A percentile compares a stretch with the other conserved stretches of the same genome.
phyloP scores from a whole-genome alignment of 2,329 filamentous ascomycete genomes.

The Microcera coccophila region DNA sequence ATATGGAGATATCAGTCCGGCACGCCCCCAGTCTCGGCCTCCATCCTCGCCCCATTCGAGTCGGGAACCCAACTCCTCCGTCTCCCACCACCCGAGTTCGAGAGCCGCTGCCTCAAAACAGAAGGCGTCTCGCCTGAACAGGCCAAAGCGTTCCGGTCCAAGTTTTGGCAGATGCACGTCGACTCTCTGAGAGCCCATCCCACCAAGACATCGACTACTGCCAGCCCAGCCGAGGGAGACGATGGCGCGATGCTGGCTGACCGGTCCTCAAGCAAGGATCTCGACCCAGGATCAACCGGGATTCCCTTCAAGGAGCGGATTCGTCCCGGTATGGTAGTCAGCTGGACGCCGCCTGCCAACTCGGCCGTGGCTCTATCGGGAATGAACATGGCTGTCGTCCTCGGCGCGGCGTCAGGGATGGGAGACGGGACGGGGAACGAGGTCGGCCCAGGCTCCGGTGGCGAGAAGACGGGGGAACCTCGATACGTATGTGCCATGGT shows the following conservation, averaged over 20 bases:
- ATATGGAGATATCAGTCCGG: constrained; percentile 34
- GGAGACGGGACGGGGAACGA: constrained; percentile 15
- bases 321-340: constrained; percentile 40
- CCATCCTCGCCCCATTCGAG: constrained; percentile 38
- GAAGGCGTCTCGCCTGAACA: constrained; percentile 34
- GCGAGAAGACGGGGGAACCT: constrained; percentile 5
- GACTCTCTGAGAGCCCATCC: constrained; percentile 30
- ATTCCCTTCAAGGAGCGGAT: constrained; percentile 39
- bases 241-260: constrained; percentile 1
- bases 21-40: constrained; percentile 30
- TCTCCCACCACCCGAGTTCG: constrained; percentile 38
- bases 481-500: constrained; percentile 38
- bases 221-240: constrained; percentile 1
- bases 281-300: constrained; percentile 14
- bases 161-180: constrained; percentile 42
- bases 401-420: constrained; percentile 25
- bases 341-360: constrained; percentile 25
- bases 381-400: constrained; percentile 31
- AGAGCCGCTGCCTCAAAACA: constrained; percentile 38
- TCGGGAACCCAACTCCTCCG: constrained; percentile 40
- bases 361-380: constrained; percentile 12
- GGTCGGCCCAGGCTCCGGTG: constrained; percentile 9
- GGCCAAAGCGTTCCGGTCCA: constrained; percentile 39
- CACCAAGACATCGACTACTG: neutral
- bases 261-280: constrained; percentile 29